Evolutionary conservation across 2,329 filamentous ascomycete species (phyloP), one percentile per base, ranked within the genome.

Genomic region (Sordariomycetes sp.): DNA sequence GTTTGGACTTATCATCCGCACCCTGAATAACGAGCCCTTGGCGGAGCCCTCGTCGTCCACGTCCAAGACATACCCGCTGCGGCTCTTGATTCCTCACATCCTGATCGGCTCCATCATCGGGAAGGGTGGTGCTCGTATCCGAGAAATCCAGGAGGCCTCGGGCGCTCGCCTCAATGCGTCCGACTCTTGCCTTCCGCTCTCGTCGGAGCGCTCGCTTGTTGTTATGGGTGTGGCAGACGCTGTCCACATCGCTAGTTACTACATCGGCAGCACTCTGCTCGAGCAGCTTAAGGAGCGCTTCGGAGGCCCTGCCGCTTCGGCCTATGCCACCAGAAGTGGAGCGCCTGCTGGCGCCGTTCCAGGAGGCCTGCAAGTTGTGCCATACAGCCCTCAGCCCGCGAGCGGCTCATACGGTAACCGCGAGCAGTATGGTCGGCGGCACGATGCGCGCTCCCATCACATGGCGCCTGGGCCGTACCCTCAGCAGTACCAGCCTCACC

Each of bases 71-170:
- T 99, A 99, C 67, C 94, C 94, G 61, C 86, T 99, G 58, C 91
- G 94, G 65, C 85, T 99, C 55, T 84, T 99, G 59, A 90, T 99
- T 65, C 94, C 94, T 20, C 94, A 97, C 70, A 94, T 99, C 66
- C 82, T 99, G 59, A 99, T 99, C 67, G 94, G 94, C 57, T 97
- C 93, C 61, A 97, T 99, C 74, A 99, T 99, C 72, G 94, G 94
- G 67, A 99, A 99, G 78, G 90, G 88, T 62, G 94, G 94, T 64
- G 89, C 92, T 60, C 87, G 94, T 63, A 99, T 99, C 70, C 90
- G 94, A 64, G 94, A 99, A 75, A 99, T 99, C 62, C 94, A 99
- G 72, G 94, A 99, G 70, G 92, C 92, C 22, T 99, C 94, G 18
- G 95, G 95, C 61, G 94, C 94, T 58, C 88, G 95, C 62, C 82